Evolutionary conservation across 2,329 filamentous ascomycete genomes (phyloP).

Genomic region (Drechslera avenae): DNA sequence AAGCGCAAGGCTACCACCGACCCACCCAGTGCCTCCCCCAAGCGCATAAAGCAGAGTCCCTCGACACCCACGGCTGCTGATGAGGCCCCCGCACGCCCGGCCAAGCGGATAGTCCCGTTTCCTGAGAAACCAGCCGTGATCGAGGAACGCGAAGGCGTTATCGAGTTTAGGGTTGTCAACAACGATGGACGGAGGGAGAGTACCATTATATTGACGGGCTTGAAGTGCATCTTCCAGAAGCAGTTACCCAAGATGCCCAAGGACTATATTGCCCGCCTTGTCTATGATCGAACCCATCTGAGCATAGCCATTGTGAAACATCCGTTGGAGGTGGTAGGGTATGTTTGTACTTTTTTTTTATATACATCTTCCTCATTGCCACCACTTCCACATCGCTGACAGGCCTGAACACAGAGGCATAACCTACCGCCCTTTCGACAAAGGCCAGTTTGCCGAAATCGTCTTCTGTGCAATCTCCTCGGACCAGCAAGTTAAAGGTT

Average conservation of each 20-base stretch:
- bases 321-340: conserved; percentile 85
- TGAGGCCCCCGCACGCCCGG: conserved; percentile 47
- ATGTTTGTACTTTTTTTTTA: conserved; percentile 32
- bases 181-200: conserved; percentile 89
- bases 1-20: conserved; percentile 81
- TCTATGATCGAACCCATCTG: conserved; percentile 95
- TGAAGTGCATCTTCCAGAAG: conserved; percentile 98
- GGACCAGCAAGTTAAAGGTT: conserved; percentile 98
- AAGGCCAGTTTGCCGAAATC: conserved; percentile 92
- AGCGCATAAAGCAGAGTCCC: conserved; percentile 57
- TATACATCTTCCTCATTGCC: too few relatives aligned
- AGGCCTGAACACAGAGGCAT: conserved; percentile 69
- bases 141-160: conserved; percentile 91
- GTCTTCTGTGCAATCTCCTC: conserved; percentile 98
- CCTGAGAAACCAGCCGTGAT: conserved; percentile 93
- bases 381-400: neutral
- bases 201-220: conserved; percentile 89
- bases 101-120: conserved; percentile 75
- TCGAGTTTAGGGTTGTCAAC: conserved; percentile 97
- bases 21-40: conserved; percentile 63
- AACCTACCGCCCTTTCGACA: conserved; percentile 92
- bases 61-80: conserved; percentile 39
- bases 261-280: conserved; percentile 95
- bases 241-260: conserved; percentile 99
- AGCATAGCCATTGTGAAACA: conserved; percentile 98